Evolutionary conservation across 1,284 basidiomycete genomes (phyloP).

Genomic region (Ganoderma lucidum): DNA sequence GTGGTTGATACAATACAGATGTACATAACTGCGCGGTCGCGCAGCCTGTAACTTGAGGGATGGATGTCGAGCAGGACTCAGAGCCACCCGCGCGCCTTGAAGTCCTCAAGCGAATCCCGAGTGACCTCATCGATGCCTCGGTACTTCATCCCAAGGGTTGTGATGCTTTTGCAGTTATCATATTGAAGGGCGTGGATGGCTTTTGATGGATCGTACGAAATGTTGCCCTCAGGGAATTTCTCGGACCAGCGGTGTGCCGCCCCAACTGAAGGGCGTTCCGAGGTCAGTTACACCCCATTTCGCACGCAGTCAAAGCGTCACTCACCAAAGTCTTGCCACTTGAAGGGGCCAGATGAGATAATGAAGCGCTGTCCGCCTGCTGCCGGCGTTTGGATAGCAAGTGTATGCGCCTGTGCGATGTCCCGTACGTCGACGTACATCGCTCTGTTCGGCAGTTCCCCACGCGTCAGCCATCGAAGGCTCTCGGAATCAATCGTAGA

Average conservation of each 20-base stretch:
- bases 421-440: constrained; percentile 69
- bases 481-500: background rate
- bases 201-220: constrained; percentile 34
- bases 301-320: background rate
- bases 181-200: constrained; percentile 43
- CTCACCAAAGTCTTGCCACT: constrained; percentile 44
- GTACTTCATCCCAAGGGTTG: constrained; percentile 56
- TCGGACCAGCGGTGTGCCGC: constrained; percentile 27
- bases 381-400: constrained; percentile 59
- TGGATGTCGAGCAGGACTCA: background rate
- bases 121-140: constrained; percentile 51
- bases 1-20: background rate
- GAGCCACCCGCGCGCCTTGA: constrained; percentile 40
- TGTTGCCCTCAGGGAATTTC: constrained; percentile 34
- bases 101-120: constrained; percentile 51
- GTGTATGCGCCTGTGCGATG: constrained; percentile 64
- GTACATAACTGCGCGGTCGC: background rate
- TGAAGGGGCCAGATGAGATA: constrained; percentile 45
- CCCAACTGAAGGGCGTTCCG: constrained; percentile 13
- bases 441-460: constrained; percentile 16
- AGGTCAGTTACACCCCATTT: background rate
- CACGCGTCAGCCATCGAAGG: background rate
- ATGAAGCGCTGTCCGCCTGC: constrained; percentile 72
- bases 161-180: constrained; percentile 48
- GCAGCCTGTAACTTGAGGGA: background rate